Evolutionary conservation across 1,284 basidiomycete genomes (phyloP), one percentile per base, ranked within the genome.

Genomic region (Neolentinus lepideus): DNA sequence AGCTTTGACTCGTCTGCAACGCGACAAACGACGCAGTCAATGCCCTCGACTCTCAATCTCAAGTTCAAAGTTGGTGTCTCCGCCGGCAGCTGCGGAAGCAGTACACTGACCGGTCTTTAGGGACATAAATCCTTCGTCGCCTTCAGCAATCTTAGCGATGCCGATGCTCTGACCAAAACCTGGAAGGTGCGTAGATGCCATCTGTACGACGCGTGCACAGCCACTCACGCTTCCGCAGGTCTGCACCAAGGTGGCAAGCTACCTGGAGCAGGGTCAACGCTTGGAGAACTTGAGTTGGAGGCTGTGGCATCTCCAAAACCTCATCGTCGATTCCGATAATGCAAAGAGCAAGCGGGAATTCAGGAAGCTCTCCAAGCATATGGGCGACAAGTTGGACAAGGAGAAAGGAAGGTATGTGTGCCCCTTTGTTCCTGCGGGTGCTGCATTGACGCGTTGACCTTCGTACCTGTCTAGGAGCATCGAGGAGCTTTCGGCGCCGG

Each of bases 91-190:
- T 11, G 14, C 52, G 24, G n/a, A 8, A 12, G 24, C 36, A 54
- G 38, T 24, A 29, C 9, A 62, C 62, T 57, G 46, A 58, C 60
- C 56, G 54, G 46, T 57, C 55, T 60, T 58, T 59, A 90, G 88
- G 89, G 89, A 72, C 91, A 91, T 80, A 91, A 90, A 77, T 90
- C 89, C 69, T 92, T 92, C 71, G 88, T 91, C 69, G 88, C 89
- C 59, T 91, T 92, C 74, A 88, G 85, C 69, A 90, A 91, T 73
- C 81, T 92, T 70, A 75, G 79, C 74, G 89, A 92, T 74, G 76
- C 80, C 57, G 90, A 91, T 68, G 80, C 88, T 58, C 75, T 92
- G 67, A 89, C 89, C 55, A 88, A 84, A 76, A 92, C 90, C 62
- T 92, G 89, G 90, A 91, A 91, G 80, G 89, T 87, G 1, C 53